These are phyloP conservation scores for Purpureocillium lavendulum DNA, from an alignment of 2,329 filamentous ascomycete genomes.

Conservation along the genomic window DNA sequence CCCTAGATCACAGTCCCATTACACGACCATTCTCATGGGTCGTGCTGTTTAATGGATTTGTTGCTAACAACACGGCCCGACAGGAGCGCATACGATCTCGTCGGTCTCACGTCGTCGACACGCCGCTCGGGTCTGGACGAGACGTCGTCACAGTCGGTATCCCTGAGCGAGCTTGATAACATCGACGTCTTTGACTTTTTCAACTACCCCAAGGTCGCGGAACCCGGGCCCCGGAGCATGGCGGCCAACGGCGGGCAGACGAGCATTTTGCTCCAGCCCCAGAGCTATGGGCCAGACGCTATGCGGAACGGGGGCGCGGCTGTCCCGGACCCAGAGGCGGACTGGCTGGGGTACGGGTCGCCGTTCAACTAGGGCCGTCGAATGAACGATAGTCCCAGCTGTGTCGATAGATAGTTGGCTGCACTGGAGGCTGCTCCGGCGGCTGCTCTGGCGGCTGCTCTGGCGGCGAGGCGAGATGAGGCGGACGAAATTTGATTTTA, in stretches of 20 bases:
- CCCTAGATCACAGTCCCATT: no score
- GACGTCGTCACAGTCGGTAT: constrained; percentile 27
- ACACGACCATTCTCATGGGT: no score
- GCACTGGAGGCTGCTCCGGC: no score
- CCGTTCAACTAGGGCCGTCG: not conserved
- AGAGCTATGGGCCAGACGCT: not conserved
- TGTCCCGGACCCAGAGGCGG: constrained; percentile 8
- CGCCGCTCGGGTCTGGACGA: constrained; percentile 28
- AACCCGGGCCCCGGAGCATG: constrained; percentile 9
- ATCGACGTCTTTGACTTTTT: constrained; percentile 38
- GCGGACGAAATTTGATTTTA: no score
- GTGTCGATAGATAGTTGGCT: no score
- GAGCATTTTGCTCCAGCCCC: constrained; percentile 14
- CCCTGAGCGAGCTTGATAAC: constrained; percentile 31
- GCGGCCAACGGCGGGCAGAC: constrained; percentile 15
- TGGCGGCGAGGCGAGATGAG: no score
- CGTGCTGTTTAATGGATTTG: no score
- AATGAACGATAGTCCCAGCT: not conserved
- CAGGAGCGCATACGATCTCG: constrained; percentile 30
- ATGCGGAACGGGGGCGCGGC: not conserved
- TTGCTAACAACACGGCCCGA: not conserved
- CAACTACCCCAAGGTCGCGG: constrained; percentile 28
- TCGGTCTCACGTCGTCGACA: constrained; percentile 24
- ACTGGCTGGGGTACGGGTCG: constrained; percentile 10
- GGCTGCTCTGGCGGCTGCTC: no score